Conservation (phyloP, 495 filamentous ascomycete species). For the Neurospora pannonica region DNA sequence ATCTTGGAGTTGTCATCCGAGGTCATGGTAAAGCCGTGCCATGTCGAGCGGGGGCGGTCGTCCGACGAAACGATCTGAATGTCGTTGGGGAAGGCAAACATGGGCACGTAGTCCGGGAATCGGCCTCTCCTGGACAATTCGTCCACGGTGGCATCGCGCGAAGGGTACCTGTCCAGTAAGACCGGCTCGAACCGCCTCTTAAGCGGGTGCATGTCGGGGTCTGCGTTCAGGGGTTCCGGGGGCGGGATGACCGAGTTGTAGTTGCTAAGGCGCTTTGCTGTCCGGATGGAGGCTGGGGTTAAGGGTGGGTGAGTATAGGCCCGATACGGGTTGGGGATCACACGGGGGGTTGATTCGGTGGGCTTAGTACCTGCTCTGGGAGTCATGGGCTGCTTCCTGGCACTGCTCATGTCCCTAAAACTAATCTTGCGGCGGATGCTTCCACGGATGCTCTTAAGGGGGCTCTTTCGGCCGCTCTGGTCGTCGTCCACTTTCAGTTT, state of each 20-base stretch:
- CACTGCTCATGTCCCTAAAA: conserved; percentile 86
- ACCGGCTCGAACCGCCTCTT: conserved; percentile 92
- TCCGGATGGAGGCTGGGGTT: conserved; percentile 71
- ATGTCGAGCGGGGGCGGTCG: conserved; percentile 84
- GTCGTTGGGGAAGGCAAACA: conserved; percentile 99
- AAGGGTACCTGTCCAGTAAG: conserved; percentile 85
- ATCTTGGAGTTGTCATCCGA: conserved; percentile 82
- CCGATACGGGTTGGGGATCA: not conserved
- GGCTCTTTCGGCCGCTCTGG: conserved; percentile 34
- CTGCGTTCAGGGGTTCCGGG: conserved; percentile 78
- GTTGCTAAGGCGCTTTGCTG: conserved; percentile 81
- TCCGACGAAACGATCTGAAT: conserved; percentile 93
- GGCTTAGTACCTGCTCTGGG: conserved; percentile 59
- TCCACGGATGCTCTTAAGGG: conserved; percentile 49
- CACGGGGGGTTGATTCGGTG: conserved; percentile 11
- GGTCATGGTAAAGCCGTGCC: conserved; percentile 99
- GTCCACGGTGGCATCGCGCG: conserved; percentile 65
- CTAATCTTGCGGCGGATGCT: conserved; percentile 83
- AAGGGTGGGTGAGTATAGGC: conserved; percentile 12
- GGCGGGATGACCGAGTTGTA: conserved; percentile 97
- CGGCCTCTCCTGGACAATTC: conserved; percentile 70
- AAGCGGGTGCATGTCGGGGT: conserved; percentile 91
- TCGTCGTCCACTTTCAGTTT: conserved; percentile 72
- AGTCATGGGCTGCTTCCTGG: conserved; percentile 73
- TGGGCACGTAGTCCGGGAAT: conserved; percentile 95